Evolutionary conservation across 208 protist species (phyloP), one percentile per base, ranked within the genome.

Genomic region (Trypanosoma mega): DNA sequence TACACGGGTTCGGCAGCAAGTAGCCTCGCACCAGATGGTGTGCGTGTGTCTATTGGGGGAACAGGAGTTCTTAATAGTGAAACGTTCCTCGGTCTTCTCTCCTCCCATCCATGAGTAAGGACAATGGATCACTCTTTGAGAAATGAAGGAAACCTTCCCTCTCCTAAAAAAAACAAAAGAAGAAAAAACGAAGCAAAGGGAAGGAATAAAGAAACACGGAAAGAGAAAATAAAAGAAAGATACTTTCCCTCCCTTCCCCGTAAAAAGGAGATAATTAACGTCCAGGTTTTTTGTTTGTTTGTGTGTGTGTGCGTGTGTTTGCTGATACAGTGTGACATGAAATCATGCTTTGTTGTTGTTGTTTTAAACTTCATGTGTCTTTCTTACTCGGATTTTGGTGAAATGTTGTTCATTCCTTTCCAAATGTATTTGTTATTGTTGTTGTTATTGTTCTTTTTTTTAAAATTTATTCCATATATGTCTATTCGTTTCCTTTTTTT

Each of bases 1-100:
- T 94, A 80, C 55, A 82, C 76, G 48, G 69, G 75, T 0, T 68
- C 67, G 3, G 75, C 79, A n/a, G 52, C 66, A 36, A 67, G 60
- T 33, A 54, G 43, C 29, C 74, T 91, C 51, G 58, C 73, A 2
- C 37, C 62, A 29, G 59, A 68, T 39, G 55, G 55, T 21, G 57
- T 90, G 33, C 45, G 46, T 24, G 76, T 65, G 0, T 36, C 67
- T 7, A 78, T 94, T 37, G 83, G 87, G 27, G 87, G 81, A 8
- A 80, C 84, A 21, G 23, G 51, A 12, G 62, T 74, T 8, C 64
- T 94, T 43, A 93, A 88, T 67, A 83, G 76, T 43, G 58, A 65
- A 37, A 56, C 44, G 46, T 93, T 87, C 47, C 36, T 93, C 16
- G 33, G 62, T 16, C 44, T 82, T 33, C 76, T 93, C 21, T 61